Conservation (phyloP, 1,284 basidiomycete genomes). For the Heterobasidion parviporum region DNA sequence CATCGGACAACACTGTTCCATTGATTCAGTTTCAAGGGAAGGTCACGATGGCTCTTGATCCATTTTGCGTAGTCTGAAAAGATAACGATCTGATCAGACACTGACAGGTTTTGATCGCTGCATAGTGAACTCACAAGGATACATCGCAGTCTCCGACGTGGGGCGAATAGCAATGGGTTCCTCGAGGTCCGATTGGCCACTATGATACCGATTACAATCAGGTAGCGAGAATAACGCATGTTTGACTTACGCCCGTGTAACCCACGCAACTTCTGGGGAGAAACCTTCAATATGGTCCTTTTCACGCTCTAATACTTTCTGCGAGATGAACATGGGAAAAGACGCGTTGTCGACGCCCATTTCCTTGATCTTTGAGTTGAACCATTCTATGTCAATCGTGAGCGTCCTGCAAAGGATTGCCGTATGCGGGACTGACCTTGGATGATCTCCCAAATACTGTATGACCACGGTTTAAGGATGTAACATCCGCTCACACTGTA, state of each 20-base stretch:
- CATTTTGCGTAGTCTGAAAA: slow-evolving; percentile 84
- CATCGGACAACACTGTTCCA: slow-evolving; percentile 99
- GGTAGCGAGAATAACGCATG: background rate
- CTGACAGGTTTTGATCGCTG: background rate
- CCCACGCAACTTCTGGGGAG: slow-evolving; percentile 99
- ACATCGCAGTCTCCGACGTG: slow-evolving; percentile 98
- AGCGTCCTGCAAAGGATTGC: background rate
- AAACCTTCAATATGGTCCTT: slow-evolving; percentile 99
- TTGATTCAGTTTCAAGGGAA: slow-evolving; percentile 96
- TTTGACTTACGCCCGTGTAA: slow-evolving; percentile 81
- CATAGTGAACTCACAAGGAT: slow-evolving; percentile 62
- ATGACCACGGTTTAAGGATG: slow-evolving; percentile 97
- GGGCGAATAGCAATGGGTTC: slow-evolving; percentile 98
- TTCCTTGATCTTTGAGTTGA: slow-evolving; percentile 88
- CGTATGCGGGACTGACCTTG: slow-evolving; percentile 46
- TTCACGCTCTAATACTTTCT: slow-evolving; percentile 89
- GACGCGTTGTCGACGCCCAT: slow-evolving; percentile 96
- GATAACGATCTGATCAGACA: background rate
- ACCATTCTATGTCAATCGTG: slow-evolving; percentile 62
- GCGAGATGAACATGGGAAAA: slow-evolving; percentile 98
- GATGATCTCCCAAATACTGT: slow-evolving; percentile 94
- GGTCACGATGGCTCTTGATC: slow-evolving; percentile 96
- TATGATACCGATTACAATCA: slow-evolving; percentile 20
- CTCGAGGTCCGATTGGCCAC: slow-evolving; percentile 89
- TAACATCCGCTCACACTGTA: slow-evolving; percentile 99